A percentile compares a stretch with the other conserved stretches of the same genome.
Conservation (phyloP, 176 grass and related monocot species). For the Triticum turgidum region DNA sequence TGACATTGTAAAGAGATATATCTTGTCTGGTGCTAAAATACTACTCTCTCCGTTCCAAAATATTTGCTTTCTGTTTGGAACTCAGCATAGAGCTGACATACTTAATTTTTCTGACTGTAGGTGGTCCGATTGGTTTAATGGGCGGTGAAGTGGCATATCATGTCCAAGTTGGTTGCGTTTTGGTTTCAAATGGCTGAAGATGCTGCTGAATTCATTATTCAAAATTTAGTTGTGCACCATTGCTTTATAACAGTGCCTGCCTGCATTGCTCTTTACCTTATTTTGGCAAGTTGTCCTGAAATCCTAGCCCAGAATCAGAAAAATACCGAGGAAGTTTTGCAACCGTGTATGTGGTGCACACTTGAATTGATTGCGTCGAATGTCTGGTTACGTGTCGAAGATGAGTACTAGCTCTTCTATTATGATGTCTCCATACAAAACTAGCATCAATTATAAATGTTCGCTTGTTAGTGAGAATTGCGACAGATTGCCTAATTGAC, state of each 20-base stretch:
- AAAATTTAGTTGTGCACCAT: constrained; percentile 51
- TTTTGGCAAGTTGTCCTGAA: constrained; percentile 37
- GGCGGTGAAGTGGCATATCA: not conserved
- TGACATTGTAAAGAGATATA: not conserved
- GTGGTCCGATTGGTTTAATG: constrained; percentile 3
- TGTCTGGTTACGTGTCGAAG: not conserved
- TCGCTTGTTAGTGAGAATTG: not conserved
- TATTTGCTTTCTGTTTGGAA: not conserved
- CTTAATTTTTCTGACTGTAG: constrained; percentile 22
- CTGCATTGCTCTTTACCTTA: constrained; percentile 1
- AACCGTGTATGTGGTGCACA: constrained; percentile 24
- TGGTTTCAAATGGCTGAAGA: constrained; percentile 21
- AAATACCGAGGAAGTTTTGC: constrained; percentile 36
- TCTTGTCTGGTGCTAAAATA: not conserved
- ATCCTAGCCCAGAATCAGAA: constrained; percentile 3
- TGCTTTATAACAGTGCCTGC: constrained; percentile 9
- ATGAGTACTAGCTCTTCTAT: not conserved
- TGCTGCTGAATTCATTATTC: constrained; percentile 42
- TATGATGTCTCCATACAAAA: not conserved
- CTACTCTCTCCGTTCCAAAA: no score
- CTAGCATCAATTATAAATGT: not conserved
- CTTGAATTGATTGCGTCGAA: not conserved
- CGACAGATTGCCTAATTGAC: not conserved
- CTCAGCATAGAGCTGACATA: not conserved
- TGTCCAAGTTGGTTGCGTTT: constrained; percentile 20